Base-by-base conservation (phyloP, 257 asterid genomes). In the Plectranthus barbatus region DNA sequence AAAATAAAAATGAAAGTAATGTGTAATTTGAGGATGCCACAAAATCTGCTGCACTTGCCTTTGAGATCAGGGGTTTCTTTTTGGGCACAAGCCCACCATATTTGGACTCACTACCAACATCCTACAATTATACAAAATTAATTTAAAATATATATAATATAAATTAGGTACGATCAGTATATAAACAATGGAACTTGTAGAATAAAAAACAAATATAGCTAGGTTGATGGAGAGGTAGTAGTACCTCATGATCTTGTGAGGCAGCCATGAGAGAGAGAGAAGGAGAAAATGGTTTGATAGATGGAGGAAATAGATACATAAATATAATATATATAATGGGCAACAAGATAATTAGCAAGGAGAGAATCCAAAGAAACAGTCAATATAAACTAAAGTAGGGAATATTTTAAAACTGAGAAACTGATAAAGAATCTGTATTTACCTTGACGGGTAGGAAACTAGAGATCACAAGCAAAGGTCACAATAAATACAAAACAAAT, bases 41-140 rank as follows among this genome's bases (percentile, higher is more conserved):
- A n/a, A n/a, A n/a, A n/a, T n/a, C n/a, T n/a, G n/a, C n/a, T n/a
- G n/a, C 4, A 3, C 77, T 80, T 76, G 73, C 93, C 88, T 87
- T 84, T 5, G 95, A 75, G 54, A 84, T 84, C 19, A 87, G 67
- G 13, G 95, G 93, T 69, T 84, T 87, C 82, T 84, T 84, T 74
- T 84, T 87, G 21, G 88, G 95, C 60, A 56, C 37, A 46, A 87
- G 83, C 34, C 86, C 92, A 18, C 93, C 88, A 74, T 87, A 87
- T 70, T 79, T 81, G 14, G 76, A 74, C 21, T 69, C 88, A 18
- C 23, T 6, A 19, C 79, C 40, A 9, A 72, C 62, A 44, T 48
- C 50, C 90, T 82, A 15, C 11, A 42, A 7, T 26, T 26, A 26
- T 26, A 1, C 31, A 2, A 2, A 26, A 26, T 26, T 5, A 26